Conservation (phyloP, 148 eudicot genomes). For the Diospyros kaki region DNA sequence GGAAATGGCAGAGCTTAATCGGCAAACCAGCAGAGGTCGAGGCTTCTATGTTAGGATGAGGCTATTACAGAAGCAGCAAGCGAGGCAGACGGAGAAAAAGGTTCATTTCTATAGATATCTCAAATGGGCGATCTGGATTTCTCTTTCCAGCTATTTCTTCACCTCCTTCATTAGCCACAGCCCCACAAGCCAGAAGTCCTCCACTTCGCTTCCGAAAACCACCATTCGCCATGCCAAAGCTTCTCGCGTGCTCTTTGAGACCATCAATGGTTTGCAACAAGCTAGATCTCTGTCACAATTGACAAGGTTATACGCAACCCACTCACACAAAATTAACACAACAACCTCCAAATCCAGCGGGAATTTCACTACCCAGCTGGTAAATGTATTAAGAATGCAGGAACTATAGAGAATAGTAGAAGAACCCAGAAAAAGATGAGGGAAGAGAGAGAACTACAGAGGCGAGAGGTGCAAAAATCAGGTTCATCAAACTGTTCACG, state of each 20-base stretch:
- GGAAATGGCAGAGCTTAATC: conserved; percentile 11
- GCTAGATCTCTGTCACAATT: neutral
- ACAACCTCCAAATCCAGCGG: too few relatives aligned
- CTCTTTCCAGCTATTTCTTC: conserved; percentile 12
- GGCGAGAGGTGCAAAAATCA: too few relatives aligned
- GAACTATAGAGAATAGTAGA: too few relatives aligned
- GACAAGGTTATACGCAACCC: too few relatives aligned
- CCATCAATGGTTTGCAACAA: neutral
- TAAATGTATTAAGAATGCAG: too few relatives aligned
- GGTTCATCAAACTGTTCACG: too few relatives aligned
- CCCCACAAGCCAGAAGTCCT: conserved; percentile 22
- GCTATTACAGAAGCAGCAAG: conserved; percentile 16
- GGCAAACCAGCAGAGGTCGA: conserved; percentile 21
- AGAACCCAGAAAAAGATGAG: too few relatives aligned
- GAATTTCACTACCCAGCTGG: too few relatives aligned
- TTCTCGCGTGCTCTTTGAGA: conserved; percentile 48
- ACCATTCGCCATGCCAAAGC: conserved; percentile 13
- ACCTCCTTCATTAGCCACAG: conserved; percentile 14
- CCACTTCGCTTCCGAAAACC: conserved; percentile 10
- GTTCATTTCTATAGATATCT: conserved; percentile 8
- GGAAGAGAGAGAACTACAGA: too few relatives aligned
- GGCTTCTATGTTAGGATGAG: conserved; percentile 53
- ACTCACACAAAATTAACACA: too few relatives aligned
- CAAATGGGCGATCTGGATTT: conserved; percentile 18
- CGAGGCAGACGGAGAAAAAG: conserved; percentile 15